phyloP scores from a whole-genome alignment of 495 filamentous ascomycete genomes.

The Podospora pseudoanserina region DNA sequence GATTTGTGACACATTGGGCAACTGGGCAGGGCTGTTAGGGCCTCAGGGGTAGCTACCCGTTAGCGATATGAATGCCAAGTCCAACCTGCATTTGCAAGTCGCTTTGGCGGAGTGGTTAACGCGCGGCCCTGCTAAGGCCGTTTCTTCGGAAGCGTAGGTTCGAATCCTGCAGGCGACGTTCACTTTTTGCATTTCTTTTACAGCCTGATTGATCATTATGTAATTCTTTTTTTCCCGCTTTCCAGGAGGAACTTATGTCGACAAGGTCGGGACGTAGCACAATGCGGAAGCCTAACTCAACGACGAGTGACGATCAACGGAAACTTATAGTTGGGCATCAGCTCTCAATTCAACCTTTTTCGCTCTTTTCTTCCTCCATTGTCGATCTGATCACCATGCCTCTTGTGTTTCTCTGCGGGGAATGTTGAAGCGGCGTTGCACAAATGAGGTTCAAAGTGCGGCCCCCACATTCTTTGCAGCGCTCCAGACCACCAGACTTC shows the following conservation, averaged over 20 bases:
- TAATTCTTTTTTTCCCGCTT: too few relatives aligned
- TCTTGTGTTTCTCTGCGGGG: not conserved
- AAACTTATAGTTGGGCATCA: not conserved
- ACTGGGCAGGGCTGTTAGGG: not conserved
- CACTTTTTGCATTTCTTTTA: not conserved
- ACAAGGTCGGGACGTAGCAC: not conserved
- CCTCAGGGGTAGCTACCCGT: not conserved
- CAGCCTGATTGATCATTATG: too few relatives aligned
- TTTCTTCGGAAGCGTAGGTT: conserved; percentile 31
- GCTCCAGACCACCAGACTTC: not conserved
- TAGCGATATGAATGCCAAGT: not conserved
- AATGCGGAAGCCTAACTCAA: not conserved
- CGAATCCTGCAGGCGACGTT: conserved; percentile 29
- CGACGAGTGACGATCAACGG: not conserved
- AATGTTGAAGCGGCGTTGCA: not conserved
- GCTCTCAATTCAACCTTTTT: not conserved
- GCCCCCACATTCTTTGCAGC: not conserved
- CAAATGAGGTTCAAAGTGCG: not conserved
- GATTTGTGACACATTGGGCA: not conserved
- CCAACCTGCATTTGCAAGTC: not conserved
- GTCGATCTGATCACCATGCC: not conserved
- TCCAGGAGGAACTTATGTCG: too few relatives aligned
- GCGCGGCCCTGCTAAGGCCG: conserved; percentile 28
- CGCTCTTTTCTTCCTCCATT: not conserved
- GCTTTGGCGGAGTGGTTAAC: conserved; percentile 29